phyloP scores from a whole-genome alignment of 805 yeast genomes.

The Yarrowia keelungensis region DNA sequence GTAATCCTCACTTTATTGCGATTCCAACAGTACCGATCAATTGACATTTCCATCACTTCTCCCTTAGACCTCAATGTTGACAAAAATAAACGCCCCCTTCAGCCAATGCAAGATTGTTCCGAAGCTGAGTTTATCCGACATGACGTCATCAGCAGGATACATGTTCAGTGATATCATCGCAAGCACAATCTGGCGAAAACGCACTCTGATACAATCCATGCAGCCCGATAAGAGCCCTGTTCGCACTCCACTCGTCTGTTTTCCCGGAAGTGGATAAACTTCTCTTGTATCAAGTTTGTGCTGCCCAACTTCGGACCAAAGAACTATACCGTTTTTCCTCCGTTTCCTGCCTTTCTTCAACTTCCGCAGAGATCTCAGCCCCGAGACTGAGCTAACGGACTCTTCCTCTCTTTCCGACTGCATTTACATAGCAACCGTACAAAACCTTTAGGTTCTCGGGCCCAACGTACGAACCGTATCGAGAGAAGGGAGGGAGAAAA shows the following conservation, averaged over 20 bases:
- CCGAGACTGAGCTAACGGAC: not conserved
- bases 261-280: constrained; percentile 4
- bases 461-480: constrained; percentile 3
- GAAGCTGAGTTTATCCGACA: constrained; percentile 14
- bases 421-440: constrained; percentile 2
- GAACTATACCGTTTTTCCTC: too few species aligned
- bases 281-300: not conserved
- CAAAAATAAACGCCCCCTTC: constrained; percentile 1
- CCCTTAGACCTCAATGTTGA: not conserved
- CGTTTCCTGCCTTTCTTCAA: too few species aligned
- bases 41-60: not conserved
- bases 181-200: not conserved
- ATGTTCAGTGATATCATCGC: not conserved
- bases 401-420: constrained; percentile 10
- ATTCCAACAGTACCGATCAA: not conserved
- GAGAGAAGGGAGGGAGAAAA: too few species aligned
- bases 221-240: not conserved
- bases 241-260: not conserved
- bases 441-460: constrained; percentile 8
- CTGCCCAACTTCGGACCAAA: not conserved
- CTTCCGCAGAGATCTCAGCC: not conserved
- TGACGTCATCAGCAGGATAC: constrained; percentile 14
- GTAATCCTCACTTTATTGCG: not conserved
- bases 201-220: not conserved
- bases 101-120: constrained; percentile 22